Percentiles rank a stretch among this genome's conserved stretches.
Conservation (phyloP, 1,139 yeast species). For the Magnusiomyces tetraspermus region DNA sequence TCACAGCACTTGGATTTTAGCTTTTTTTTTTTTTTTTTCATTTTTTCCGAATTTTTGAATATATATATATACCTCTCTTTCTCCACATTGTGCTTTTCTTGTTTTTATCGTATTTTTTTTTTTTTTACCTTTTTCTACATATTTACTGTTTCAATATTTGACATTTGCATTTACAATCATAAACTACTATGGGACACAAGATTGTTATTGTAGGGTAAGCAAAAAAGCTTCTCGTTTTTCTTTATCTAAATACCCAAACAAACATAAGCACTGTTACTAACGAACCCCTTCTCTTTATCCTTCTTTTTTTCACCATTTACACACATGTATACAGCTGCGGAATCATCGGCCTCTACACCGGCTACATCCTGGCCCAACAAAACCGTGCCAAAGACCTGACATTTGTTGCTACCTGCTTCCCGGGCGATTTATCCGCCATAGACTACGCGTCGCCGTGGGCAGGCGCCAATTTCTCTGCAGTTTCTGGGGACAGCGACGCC, state of each 20-base stretch:
- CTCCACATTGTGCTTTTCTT: background rate
- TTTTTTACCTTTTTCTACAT: background rate
- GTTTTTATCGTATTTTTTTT: too few relatives aligned
- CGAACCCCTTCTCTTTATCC: background rate
- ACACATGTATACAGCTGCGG: slow-evolving; percentile 46
- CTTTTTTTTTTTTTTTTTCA: too few relatives aligned
- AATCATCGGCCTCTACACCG: slow-evolving; percentile 61
- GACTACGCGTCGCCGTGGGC: slow-evolving; percentile 74
- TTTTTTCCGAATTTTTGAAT: too few relatives aligned
- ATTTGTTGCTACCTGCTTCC: slow-evolving; percentile 52
- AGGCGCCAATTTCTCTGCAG: slow-evolving; percentile 49
- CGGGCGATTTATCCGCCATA: slow-evolving; percentile 58
- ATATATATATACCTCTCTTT: too few relatives aligned
- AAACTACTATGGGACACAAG: slow-evolving; percentile 21
- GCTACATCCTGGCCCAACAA: slow-evolving; percentile 40
- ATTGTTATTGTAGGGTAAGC: slow-evolving; percentile 26
- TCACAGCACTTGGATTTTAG: too few relatives aligned
- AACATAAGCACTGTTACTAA: background rate
- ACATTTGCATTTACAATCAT: background rate
- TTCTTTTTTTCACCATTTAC: background rate
- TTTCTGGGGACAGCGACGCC: slow-evolving; percentile 47
- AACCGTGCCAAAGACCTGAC: slow-evolving; percentile 38
- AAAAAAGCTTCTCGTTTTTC: background rate
- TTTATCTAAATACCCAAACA: background rate
- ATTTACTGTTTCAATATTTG: too few relatives aligned